These are phyloP conservation scores for Porphyrellus cyaneotinctus DNA, from an alignment of 768 basidiomycete species.

Conservation along the genomic window DNA sequence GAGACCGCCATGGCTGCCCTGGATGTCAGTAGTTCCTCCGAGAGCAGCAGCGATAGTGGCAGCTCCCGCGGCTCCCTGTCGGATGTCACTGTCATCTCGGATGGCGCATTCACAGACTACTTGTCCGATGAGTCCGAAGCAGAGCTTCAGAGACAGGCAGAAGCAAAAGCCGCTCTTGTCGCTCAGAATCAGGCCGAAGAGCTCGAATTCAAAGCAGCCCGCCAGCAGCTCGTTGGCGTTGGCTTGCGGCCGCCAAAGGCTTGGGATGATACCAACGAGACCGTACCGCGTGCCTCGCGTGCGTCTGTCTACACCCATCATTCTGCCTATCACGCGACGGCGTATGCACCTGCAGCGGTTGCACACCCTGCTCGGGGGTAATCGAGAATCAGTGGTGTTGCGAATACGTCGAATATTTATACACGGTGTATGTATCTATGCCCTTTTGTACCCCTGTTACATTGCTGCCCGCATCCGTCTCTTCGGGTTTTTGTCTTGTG, in stretches of 20 bases:
- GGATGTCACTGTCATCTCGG: constrained; percentile 77
- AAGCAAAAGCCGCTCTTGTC: constrained; percentile 68
- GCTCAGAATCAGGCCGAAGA: constrained; percentile 83
- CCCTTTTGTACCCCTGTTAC: constrained; percentile 17
- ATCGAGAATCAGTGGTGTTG: constrained; percentile 12
- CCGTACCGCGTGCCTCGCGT: constrained; percentile 26
- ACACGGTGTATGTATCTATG: constrained; percentile 22
- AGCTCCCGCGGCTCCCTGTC: constrained; percentile 53
- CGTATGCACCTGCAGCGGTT: constrained; percentile 24
- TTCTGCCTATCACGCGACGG: constrained; percentile 26
- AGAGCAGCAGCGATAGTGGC: constrained; percentile 55
- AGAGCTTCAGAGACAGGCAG: constrained; percentile 82
- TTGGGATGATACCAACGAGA: constrained; percentile 57
- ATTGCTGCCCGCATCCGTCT: constrained; percentile 11
- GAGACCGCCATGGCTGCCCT: constrained; percentile 39
- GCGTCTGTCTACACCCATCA: constrained; percentile 24
- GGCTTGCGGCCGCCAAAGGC: constrained; percentile 73
- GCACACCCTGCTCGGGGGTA: constrained; percentile 30
- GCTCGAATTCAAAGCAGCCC: constrained; percentile 74
- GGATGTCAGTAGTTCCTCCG: constrained; percentile 43
- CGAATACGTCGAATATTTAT: constrained; percentile 21
- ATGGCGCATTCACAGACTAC: constrained; percentile 87
- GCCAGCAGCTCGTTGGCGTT: constrained; percentile 71
- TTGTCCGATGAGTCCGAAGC: constrained; percentile 91
- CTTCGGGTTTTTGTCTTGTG: constrained; percentile 20